Conservation (phyloP, 805 yeast genomes). For the Teunomyces panamensis region DNA sequence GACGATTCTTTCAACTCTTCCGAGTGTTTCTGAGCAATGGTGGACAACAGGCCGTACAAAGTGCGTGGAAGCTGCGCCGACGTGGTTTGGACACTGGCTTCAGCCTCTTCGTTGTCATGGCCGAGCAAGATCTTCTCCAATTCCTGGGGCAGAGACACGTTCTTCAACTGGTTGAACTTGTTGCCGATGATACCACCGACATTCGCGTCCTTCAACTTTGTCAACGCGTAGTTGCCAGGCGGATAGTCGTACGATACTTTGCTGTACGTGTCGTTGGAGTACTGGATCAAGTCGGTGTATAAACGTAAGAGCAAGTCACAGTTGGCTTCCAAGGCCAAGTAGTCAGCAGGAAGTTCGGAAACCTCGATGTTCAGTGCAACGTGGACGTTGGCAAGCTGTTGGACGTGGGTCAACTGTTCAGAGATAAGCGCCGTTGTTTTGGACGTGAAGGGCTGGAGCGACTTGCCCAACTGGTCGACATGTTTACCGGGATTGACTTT, state of each 20-base stretch:
- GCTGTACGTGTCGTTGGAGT: slow-evolving; percentile 55
- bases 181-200: slow-evolving; percentile 55
- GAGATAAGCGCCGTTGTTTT: slow-evolving; percentile 60
- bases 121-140: slow-evolving; percentile 56
- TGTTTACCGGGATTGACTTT: slow-evolving; percentile 38
- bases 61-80: slow-evolving; percentile 58
- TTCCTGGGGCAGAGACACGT: slow-evolving; percentile 64
- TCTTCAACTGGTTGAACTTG: slow-evolving; percentile 58
- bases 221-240: slow-evolving; percentile 49
- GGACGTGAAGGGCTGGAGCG: slow-evolving; percentile 52
- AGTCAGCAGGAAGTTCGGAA: slow-evolving; percentile 72
- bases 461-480: slow-evolving; percentile 44
- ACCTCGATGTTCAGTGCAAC: slow-evolving; percentile 51
- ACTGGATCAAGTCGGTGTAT: slow-evolving; percentile 48
- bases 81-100: slow-evolving; percentile 28
- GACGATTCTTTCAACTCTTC: slow-evolving; percentile 45
- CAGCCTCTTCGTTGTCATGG: slow-evolving; percentile 10
- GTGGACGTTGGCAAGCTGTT: slow-evolving; percentile 27
- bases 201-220: slow-evolving; percentile 63
- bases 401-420: slow-evolving; percentile 56
- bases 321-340: slow-evolving; percentile 61
- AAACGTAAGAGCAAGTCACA: slow-evolving; percentile 63
- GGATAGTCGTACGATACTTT: slow-evolving; percentile 81
- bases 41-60: slow-evolving; percentile 66
- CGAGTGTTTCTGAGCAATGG: slow-evolving; percentile 51